phyloP scores from a whole-genome alignment of 140 eudicot genomes.

The Anethum foeniculum region DNA sequence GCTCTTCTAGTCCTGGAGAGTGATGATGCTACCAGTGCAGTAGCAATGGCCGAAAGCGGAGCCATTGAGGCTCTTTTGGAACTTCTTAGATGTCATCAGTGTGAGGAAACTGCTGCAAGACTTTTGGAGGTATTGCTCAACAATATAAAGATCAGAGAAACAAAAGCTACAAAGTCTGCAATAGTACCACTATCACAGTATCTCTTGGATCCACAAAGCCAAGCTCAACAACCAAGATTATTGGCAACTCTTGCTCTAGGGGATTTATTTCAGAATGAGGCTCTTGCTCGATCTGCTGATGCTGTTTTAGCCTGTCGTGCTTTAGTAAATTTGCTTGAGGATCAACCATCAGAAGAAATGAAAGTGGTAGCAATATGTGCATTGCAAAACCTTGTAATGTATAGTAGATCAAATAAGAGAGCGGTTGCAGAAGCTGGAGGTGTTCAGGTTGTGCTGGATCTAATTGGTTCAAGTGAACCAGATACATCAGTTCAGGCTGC shows the following conservation, averaged over 20 bases:
- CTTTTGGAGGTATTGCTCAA: slow-evolving; percentile 76
- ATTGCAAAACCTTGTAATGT: slow-evolving; percentile 93
- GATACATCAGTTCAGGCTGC: slow-evolving; percentile 97
- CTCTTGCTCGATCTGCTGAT: slow-evolving; percentile 76
- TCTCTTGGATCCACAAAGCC: slow-evolving; percentile 95
- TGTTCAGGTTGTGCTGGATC: slow-evolving; percentile 88
- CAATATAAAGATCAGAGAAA: slow-evolving; percentile 84
- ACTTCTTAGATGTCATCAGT: slow-evolving; percentile 81
- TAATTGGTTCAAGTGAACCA: slow-evolving; percentile 90
- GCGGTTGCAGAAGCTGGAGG: slow-evolving; percentile 99
- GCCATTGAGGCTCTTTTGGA: slow-evolving; percentile 92
- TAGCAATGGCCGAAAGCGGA: slow-evolving; percentile 98
- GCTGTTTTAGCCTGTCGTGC: slow-evolving; percentile 97
- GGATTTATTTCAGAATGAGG: slow-evolving; percentile 90
- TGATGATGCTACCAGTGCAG: slow-evolving; percentile 85
- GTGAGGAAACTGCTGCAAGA: slow-evolving; percentile 95
- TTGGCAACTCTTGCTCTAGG: slow-evolving; percentile 95
- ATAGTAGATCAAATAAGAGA: slow-evolving; percentile 87
- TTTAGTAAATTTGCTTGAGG: slow-evolving; percentile 88
- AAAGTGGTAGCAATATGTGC: slow-evolving; percentile 97
- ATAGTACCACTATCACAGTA: slow-evolving; percentile 83
- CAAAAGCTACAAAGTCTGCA: slow-evolving; percentile 77
- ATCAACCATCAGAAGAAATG: slow-evolving; percentile 98
- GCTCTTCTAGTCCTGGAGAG: slow-evolving; percentile 91
- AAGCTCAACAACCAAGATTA: slow-evolving; percentile 88